These are phyloP conservation scores for Myriosclerotinia duriaeana DNA, from an alignment of 2,329 filamentous ascomycete species.

Conservation along the genomic window DNA sequence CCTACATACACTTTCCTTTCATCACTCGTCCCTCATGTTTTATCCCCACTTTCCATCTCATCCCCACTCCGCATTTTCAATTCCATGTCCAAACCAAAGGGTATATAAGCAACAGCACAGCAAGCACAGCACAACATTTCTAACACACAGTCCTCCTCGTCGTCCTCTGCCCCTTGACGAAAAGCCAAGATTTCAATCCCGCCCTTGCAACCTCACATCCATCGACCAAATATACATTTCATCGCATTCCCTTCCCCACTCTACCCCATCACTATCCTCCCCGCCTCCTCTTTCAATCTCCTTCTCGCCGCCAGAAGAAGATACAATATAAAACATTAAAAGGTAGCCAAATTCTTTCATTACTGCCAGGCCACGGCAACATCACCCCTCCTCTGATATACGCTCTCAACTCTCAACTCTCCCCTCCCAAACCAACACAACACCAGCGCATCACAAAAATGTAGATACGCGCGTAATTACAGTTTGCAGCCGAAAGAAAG, in stretches of 20 bases:
- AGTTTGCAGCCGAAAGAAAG: conserved; percentile 2
- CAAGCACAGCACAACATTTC: conserved; percentile 3
- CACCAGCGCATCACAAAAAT: conserved; percentile 5
- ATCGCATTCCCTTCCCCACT: background rate
- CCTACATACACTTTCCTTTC: background rate
- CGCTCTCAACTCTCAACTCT: background rate
- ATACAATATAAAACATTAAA: conserved; percentile 21
- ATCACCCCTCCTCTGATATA: background rate
- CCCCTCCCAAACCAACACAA: background rate
- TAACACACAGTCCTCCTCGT: background rate
- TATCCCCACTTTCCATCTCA: background rate
- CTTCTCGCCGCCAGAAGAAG: conserved; percentile 6
- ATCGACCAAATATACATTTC: conserved; percentile 8
- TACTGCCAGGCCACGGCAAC: conserved; percentile 3
- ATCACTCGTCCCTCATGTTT: background rate
- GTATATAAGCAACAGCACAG: conserved; percentile 24
- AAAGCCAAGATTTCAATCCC: conserved; percentile 4
- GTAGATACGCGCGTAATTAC: conserved; percentile 9
- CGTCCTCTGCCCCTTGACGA: background rate
- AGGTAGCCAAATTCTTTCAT: conserved; percentile 5
- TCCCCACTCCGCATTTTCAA: background rate
- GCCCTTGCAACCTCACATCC: conserved; percentile 3
- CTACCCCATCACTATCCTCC: background rate
- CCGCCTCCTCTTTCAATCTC: background rate
- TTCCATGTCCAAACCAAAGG: conserved; percentile 20